A percentile compares a stretch with the other conserved stretches of the same genome.
These are phyloP conservation scores for Jamesozyma jinghongensis DNA, from an alignment of 805 yeast species.

Conservation along the genomic window DNA sequence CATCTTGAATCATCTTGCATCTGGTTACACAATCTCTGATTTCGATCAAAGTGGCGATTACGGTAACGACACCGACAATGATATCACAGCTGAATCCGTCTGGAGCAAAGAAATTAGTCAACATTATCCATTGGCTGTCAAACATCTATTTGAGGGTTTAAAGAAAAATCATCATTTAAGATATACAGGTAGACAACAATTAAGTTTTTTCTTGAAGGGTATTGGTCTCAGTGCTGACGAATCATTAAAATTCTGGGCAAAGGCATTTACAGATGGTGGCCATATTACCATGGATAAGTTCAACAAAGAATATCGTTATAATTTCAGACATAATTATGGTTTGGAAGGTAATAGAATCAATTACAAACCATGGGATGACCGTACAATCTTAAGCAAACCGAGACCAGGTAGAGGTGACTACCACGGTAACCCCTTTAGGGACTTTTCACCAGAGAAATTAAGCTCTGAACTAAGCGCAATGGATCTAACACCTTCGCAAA, in stretches of 20 bases:
- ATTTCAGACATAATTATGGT: conserved; percentile 84
- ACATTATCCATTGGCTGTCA: conserved; percentile 79
- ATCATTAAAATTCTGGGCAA: conserved; percentile 76
- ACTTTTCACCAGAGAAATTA: conserved; percentile 56
- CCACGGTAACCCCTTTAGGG: conserved; percentile 93
- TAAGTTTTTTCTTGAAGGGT: conserved; percentile 77
- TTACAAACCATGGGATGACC: conserved; percentile 81
- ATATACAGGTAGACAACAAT: conserved; percentile 77
- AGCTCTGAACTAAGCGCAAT: conserved; percentile 47
- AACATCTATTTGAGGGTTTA: conserved; percentile 54
- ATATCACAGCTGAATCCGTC: conserved; percentile 55
- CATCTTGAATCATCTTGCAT: conserved; percentile 66
- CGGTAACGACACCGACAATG: conserved; percentile 32
- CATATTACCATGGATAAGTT: conserved; percentile 60
- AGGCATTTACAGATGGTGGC: conserved; percentile 47
- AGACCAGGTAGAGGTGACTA: conserved; percentile 58
- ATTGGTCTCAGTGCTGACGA: conserved; percentile 84
- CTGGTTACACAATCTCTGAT: conserved; percentile 56
- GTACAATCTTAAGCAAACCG: conserved; percentile 62
- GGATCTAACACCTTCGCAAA: conserved; percentile 36
- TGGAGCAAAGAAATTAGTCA: conserved; percentile 43
- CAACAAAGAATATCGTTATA: conserved; percentile 81
- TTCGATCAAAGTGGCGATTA: conserved; percentile 26
- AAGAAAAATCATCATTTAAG: conserved; percentile 60
- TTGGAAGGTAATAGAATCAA: conserved; percentile 82